Evolutionary conservation across 331 rosid species (phyloP).

Genomic region (Telfairia occidentalis): DNA sequence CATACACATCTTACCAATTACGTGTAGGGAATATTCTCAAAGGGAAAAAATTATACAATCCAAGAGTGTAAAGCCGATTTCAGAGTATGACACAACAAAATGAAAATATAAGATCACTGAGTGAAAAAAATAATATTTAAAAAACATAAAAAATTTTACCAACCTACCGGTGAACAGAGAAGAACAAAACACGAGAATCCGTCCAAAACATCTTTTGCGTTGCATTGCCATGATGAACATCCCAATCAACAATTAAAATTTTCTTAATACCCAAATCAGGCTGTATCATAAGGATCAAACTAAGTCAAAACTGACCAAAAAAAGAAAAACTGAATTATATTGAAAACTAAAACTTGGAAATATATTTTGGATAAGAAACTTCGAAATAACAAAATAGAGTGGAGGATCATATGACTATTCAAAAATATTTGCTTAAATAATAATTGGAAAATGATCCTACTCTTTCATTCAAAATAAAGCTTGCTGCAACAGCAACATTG

Average conservation of each 20-base stretch:
- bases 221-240: conserved; percentile 95
- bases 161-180: conserved; percentile 87
- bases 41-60: too few relatives aligned
- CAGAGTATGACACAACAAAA: too few relatives aligned
- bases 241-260: conserved; percentile 91
- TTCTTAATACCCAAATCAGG: conserved; percentile 63
- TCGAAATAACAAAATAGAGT: neutral
- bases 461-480: conserved; percentile 51
- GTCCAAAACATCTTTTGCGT: conserved; percentile 86
- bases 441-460: conserved; percentile 28
- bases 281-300: conserved; percentile 34
- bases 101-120: neutral
- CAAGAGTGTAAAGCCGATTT: too few relatives aligned
- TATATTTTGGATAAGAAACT: neutral
- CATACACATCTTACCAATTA: too few relatives aligned
- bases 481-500: conserved; percentile 79
- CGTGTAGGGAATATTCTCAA: too few relatives aligned
- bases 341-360: neutral
- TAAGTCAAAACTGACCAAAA: neutral
- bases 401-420: neutral
- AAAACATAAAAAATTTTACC: neutral
- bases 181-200: conserved; percentile 79
- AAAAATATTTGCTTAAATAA: neutral
- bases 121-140: neutral
- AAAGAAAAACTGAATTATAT: neutral